Conservation (phyloP, 805 yeast genomes). For the Starmerella sp. region DNA sequence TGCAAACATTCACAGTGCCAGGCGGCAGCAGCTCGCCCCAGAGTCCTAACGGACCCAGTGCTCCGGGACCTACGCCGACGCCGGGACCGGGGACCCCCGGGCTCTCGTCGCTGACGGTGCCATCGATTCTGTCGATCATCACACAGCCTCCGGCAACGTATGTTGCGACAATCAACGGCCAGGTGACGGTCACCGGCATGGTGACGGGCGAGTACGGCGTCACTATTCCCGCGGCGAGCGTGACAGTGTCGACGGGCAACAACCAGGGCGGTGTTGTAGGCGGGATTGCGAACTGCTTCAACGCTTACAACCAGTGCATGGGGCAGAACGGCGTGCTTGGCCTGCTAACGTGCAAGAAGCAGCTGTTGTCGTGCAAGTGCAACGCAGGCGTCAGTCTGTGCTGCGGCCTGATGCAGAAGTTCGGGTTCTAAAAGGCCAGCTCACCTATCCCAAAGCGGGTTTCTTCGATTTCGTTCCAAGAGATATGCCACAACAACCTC, state of each 20-base stretch:
- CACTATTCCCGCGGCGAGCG: slow-evolving; percentile 1
- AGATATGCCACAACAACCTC: background rate
- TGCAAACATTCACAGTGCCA: background rate
- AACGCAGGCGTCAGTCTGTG: slow-evolving; percentile 22
- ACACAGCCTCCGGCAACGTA: slow-evolving; percentile 13
- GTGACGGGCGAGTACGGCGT: slow-evolving; percentile 10
- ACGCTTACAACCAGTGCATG: slow-evolving; percentile 17
- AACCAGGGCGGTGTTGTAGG: slow-evolving; percentile 15
- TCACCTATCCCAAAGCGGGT: background rate
- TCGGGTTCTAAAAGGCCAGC: background rate
- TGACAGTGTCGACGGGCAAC: slow-evolving; percentile 13
- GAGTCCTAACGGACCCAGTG: background rate
- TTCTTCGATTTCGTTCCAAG: background rate
- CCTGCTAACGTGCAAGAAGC: slow-evolving; percentile 19
- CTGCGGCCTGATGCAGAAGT: slow-evolving; percentile 17
- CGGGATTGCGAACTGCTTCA: slow-evolving; percentile 21
- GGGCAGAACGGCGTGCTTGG: slow-evolving; percentile 8
- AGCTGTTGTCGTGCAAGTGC: slow-evolving; percentile 24
- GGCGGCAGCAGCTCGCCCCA: background rate
- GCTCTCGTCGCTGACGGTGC: slow-evolving; percentile 9
- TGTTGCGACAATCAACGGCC: slow-evolving; percentile 13
- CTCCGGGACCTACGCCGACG: background rate
- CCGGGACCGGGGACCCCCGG: background rate
- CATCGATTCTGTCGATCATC: slow-evolving; percentile 13
- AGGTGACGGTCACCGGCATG: slow-evolving; percentile 12